Base-by-base conservation (phyloP, 371 early-diverging fungal genomes). In the Blakeslea trispora region DNA sequence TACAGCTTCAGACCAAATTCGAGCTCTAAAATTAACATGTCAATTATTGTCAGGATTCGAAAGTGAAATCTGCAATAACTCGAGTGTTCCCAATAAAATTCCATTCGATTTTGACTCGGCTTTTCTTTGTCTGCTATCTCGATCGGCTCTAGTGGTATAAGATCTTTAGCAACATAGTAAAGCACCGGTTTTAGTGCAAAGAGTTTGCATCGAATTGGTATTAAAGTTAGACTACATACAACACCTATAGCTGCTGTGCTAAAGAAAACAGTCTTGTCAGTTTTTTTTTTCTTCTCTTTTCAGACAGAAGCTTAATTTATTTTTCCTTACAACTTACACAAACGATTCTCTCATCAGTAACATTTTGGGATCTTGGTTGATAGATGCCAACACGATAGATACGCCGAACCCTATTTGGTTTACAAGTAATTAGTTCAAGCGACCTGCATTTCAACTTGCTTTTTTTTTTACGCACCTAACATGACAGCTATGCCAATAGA, bases 261-360 rank as follows among this genome's bases (percentile, higher is more conserved):
- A 24, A 49, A 22, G 41, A 45, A 50, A 53, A 55, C 15, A 54
- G 4, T 32, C 5, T 32, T 35, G 5, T n/a, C 24, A 6, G 5
- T 15, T 21, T 23, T 34, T 32, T 14, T 13, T n/a, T n/a, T n/a
- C n/a, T n/a, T n/a, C n/a, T n/a, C n/a, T n/a, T n/a, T n/a, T n/a
- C n/a, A 43, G 21, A 43, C 1, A 45, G 6, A 45, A 24, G 13
- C 5, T 4, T 4, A 43, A 15, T 35, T 32, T 7, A 48, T 21
- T 23, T 28, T 7, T 28, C 28, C 28, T 28, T 44, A 39, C 7
- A 19, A 50, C 68, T 72, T 68, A 65, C 72, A 75, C 68, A 64
- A 79, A 64, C 1, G 81, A 81, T 55, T 77, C 81, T 35, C 81
- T 53, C 58, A 81, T 51, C 21, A 80, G 49, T n/a, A 80, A 57